Conservation (phyloP, 2,329 filamentous ascomycete genomes). For the Ophiostoma triangulosporum region DNA sequence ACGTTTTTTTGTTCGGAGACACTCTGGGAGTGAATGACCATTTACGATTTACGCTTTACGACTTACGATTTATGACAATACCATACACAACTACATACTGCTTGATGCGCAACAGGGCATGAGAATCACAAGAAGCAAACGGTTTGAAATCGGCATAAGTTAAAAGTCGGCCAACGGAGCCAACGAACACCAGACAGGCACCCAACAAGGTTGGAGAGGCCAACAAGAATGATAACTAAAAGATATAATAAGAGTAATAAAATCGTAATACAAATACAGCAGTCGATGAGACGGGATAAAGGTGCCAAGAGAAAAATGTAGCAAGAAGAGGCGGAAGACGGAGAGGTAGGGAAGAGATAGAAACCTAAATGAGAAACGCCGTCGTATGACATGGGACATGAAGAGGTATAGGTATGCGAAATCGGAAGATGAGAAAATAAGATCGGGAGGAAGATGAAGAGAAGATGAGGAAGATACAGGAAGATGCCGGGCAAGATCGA, state of each 20-base stretch:
- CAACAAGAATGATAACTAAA: neutral
- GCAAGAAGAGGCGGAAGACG: neutral
- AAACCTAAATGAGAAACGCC: conserved; percentile 2
- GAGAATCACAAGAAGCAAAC: too few species aligned
- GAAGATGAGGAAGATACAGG: neutral
- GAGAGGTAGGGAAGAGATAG: neutral
- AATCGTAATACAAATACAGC: conserved; percentile 10
- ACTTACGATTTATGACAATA: too few species aligned
- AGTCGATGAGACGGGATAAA: neutral
- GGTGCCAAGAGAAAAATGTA: neutral
- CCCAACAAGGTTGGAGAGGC: too few species aligned
- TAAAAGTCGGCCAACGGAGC: too few species aligned
- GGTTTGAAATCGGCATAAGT: too few species aligned
- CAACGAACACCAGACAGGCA: neutral
- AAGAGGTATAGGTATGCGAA: neutral
- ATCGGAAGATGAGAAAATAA: neutral
- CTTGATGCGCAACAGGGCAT: too few species aligned
- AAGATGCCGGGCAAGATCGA: neutral
- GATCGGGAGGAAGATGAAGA: neutral
- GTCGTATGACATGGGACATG: conserved; percentile 5
- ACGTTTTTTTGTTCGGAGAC: neutral
- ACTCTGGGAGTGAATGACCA: too few species aligned
- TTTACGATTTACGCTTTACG: too few species aligned
- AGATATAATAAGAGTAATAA: neutral
- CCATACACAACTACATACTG: too few species aligned